Evolutionary conservation across 306 rosid species (phyloP), one percentile per base, ranked within the genome.

Genomic region (Herpetospermum pedunculosum): DNA sequence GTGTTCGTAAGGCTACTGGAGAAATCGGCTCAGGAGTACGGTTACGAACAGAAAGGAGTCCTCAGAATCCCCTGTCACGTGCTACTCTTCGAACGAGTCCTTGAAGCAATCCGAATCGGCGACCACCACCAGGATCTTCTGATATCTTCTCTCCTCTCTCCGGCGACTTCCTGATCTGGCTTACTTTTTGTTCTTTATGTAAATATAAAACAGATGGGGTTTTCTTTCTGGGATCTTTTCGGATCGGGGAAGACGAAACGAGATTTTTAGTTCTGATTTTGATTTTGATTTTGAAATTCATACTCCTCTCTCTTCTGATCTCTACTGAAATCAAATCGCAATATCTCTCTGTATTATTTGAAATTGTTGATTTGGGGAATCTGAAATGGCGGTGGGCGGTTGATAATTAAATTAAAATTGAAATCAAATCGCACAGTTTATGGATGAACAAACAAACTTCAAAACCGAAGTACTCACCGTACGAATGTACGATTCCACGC

Each of bases 31-130:
- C 95, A 88, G 70, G 98, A 94, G 75, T 94, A 94, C 80, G 98
- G 98, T 0, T 94, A 94, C 78, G 91, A 91, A 25, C 98, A 94
- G 82, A 55, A 85, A 65, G 98, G 98, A 0, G 98, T 88, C 2
- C 92, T 94, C 23, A 80, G 97, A 1, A 83, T 94, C n/a, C 98
- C 98, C 19, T 94, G 98, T 77, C 90, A 83, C 47, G 97, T 94
- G 21, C 57, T 85, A 14, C 76, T 88, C 34, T 94, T 94, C 67
- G 97, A 94, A 82, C 92, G 97, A 37, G 87, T 94, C 0, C 91
- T 94, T 0, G 90, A 91, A 35, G 90, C 96, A 13, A 84, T 94
- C 6, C 77, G 90, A 0, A 90, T 83, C 23, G 97, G 97, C 2
- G 76, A 41, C 26, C 84, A 80, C 8, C 81, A 83, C 60, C 76